Evolutionary conservation across 108 stramenopile species (phyloP), one percentile per base, ranked within the genome.

Genomic region (Skeletonema costatum): DNA sequence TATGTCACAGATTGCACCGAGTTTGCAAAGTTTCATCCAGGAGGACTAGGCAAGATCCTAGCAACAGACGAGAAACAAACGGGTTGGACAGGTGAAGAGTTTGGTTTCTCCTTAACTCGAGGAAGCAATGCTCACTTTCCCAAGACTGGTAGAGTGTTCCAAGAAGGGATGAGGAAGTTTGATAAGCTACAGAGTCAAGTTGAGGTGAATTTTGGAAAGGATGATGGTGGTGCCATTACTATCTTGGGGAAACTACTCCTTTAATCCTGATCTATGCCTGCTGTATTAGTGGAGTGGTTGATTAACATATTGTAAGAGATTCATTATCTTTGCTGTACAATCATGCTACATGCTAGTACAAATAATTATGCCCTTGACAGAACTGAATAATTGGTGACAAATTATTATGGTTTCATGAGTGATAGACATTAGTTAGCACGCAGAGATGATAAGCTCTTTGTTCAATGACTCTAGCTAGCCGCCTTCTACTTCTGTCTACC

Each of bases 1-100:
- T 69, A 60, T 17, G 68, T 69, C 68, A 56, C 59, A 30, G 68
- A 69, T 60, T 50, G 50, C 29, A 69, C 68, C 46, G 68, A 59
- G 14, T 69, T 69, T 53, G 59, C 60, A 58, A 61, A 69, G 59
- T 32, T 11, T 31, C 68, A 69, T 69, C 68, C 51, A 6, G 68
- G 68, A 10, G 68, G 68, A 1, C n/a, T 69, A 14, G 7, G n/a
- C 14, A 69, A 69, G 19, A 59, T 69, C 0, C 58, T 56, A 0
- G 29, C 21, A 1, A 69, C 68, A 21, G 68, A 69, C 32, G 38
- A 42, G 32, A 61, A 59, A 5, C 13, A 29, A 11, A 42, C 59
- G 3, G 68, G 68, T 32, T 59, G 32, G 21, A 61, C 59, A n/a
- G 59, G 59, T 3, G 31, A 69, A 31, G 59, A 30, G 8, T 69